Evolutionary conservation across 371 early-diverging fungal genomes (phyloP).

Genomic region (Mucor piriformis): DNA sequence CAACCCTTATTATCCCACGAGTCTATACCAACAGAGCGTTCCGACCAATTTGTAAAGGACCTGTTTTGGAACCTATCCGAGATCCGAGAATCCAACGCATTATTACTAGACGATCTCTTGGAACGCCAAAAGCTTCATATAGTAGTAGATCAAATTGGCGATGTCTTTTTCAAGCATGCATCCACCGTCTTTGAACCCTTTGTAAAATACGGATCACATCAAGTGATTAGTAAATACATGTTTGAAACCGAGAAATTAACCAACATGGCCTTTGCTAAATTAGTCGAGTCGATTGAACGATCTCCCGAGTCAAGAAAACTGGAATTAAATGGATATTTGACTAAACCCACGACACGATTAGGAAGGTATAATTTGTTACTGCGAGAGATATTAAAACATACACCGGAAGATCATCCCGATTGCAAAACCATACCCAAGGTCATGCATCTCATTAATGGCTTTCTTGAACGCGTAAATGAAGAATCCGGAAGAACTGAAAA

Average conservation of each 20-base stretch:
- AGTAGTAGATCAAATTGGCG: conserved; percentile 83
- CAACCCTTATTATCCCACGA: conserved; percentile 62
- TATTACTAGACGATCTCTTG: conserved; percentile 66
- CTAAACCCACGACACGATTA: conserved; percentile 84
- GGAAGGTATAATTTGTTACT: conserved; percentile 91
- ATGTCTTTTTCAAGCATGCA: conserved; percentile 78
- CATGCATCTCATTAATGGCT: conserved; percentile 68
- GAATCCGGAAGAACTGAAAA: conserved; percentile 87
- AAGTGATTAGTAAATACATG: conserved; percentile 78
- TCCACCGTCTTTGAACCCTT: conserved; percentile 71
- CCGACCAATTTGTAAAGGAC: conserved; percentile 69
- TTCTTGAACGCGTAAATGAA: conserved; percentile 75
- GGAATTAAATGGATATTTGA: conserved; percentile 80
- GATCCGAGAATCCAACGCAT: conserved; percentile 71
- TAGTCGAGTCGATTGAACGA: conserved; percentile 74
- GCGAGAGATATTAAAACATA: conserved; percentile 80
- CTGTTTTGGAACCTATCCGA: conserved; percentile 86
- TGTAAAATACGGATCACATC: conserved; percentile 87
- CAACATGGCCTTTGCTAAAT: conserved; percentile 70
- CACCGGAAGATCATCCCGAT: conserved; percentile 83
- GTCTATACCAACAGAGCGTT: conserved; percentile 29
- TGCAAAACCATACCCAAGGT: conserved; percentile 64
- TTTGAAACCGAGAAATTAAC: conserved; percentile 77
- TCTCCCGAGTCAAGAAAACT: conserved; percentile 82
- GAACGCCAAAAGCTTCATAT: conserved; percentile 70